Conservation (phyloP, 2,329 filamentous ascomycete genomes). For the Onygenales sp. region DNA sequence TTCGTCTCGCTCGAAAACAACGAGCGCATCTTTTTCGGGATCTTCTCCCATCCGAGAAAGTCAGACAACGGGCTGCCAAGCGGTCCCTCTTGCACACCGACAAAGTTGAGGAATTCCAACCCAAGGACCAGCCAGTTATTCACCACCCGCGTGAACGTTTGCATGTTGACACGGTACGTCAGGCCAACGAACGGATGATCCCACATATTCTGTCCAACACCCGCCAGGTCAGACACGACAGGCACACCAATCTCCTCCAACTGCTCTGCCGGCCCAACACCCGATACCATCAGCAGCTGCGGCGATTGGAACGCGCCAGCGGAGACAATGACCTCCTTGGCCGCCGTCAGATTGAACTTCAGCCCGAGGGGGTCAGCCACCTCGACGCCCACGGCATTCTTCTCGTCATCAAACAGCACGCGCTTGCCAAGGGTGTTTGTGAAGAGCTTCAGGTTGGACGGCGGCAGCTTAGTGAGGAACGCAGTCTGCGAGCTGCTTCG, state of each 20-base stretch:
- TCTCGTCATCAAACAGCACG: conserved; percentile 41
- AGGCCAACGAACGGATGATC: conserved; percentile 24
- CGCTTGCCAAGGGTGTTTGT: conserved; percentile 34
- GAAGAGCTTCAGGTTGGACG: conserved; percentile 31
- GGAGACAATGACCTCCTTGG: conserved; percentile 39
- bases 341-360: conserved; percentile 38
- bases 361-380: conserved; percentile 32
- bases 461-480: conserved; percentile 22
- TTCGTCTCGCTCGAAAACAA: conserved; percentile 12
- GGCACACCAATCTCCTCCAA: conserved; percentile 18
- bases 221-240: conserved; percentile 19
- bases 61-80: conserved; percentile 21
- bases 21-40: conserved; percentile 15
- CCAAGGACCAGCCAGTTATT: conserved; percentile 11
- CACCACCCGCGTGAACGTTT: conserved; percentile 15
- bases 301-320: conserved; percentile 46
- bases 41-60: conserved; percentile 25
- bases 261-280: conserved; percentile 31
- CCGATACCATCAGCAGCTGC: conserved; percentile 44
- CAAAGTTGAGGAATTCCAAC: conserved; percentile 12
- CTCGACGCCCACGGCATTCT: conserved; percentile 36
- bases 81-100: conserved; percentile 5
- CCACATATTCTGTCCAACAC: conserved; percentile 30
- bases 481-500: conserved; percentile 40
- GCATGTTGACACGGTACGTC: conserved; percentile 16